phyloP scores from a whole-genome alignment of 352 stramenopile species.

The Pythium myriotylum region DNA sequence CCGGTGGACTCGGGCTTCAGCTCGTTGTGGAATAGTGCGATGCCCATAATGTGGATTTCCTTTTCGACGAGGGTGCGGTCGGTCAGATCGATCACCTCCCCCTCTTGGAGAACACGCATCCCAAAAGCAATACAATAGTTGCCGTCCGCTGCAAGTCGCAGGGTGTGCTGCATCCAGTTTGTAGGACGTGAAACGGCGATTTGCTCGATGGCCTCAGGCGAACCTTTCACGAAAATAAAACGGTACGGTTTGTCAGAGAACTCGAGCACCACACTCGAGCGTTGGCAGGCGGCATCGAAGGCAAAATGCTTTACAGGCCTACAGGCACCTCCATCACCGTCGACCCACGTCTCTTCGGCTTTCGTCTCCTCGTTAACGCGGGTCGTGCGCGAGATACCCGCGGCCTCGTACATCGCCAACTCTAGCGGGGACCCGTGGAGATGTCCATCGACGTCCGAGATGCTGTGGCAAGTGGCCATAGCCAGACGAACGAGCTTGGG shows the following conservation, averaged over 20 bases:
- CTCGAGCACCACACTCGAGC: slow-evolving; percentile 51
- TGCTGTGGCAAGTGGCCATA: slow-evolving; percentile 51
- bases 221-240: slow-evolving; percentile 59
- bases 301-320: slow-evolving; percentile 49
- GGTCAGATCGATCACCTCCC: slow-evolving; percentile 14
- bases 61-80: slow-evolving; percentile 50
- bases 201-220: slow-evolving; percentile 40
- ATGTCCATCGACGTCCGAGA: slow-evolving; percentile 36
- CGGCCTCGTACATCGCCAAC: slow-evolving; percentile 51
- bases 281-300: slow-evolving; percentile 52
- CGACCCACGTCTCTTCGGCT: slow-evolving; percentile 21
- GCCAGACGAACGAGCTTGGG: slow-evolving; percentile 26
- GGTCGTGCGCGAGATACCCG: slow-evolving; percentile 29
- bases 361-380: slow-evolving; percentile 30
- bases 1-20: slow-evolving; percentile 69
- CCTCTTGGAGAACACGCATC: slow-evolving; percentile 31
- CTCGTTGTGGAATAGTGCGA: slow-evolving; percentile 85
- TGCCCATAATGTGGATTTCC: slow-evolving; percentile 59
- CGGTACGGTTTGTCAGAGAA: slow-evolving; percentile 33
- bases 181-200: slow-evolving; percentile 40
- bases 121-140: slow-evolving; percentile 66
- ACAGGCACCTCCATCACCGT: slow-evolving; percentile 16
- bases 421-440: slow-evolving; percentile 56
- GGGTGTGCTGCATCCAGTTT: slow-evolving; percentile 48
- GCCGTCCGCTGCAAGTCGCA: slow-evolving; percentile 52